Conservation (phyloP, 805 yeast genomes). For the Candida mattraensis region DNA sequence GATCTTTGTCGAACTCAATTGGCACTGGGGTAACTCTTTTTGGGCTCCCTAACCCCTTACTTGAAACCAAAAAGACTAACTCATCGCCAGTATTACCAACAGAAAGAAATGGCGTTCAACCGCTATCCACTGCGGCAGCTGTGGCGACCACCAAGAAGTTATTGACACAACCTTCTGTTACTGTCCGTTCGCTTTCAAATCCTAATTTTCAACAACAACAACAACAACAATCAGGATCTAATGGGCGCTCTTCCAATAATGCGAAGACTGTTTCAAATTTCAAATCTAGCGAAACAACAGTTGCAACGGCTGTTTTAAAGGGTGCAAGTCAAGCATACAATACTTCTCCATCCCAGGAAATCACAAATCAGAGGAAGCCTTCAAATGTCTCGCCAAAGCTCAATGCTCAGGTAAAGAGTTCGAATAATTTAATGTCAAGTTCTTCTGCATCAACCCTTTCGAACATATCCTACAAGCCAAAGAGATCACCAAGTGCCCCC, state of each 20-base stretch:
- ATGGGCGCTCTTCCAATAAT: too few species aligned
- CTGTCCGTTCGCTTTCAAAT: slow-evolving; percentile 7
- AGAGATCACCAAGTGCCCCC: slow-evolving; percentile 17
- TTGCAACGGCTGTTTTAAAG: neutral
- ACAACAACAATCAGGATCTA: too few species aligned
- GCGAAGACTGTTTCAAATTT: too few species aligned
- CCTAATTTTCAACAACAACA: too few species aligned
- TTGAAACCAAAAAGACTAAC: slow-evolving; percentile 15
- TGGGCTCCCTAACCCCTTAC: slow-evolving; percentile 23
- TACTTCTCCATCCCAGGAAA: neutral
- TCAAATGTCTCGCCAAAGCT: neutral
- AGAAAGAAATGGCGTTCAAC: slow-evolving; percentile 10
- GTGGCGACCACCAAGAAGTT: slow-evolving; percentile 22
- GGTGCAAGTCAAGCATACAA: neutral
- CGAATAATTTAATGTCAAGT: neutral
- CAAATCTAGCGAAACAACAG: neutral
- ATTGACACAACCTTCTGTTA: slow-evolving; percentile 14
- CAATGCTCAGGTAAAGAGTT: neutral
- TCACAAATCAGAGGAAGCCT: neutral
- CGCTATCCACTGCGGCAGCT: slow-evolving; percentile 24
- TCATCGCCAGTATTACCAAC: slow-evolving; percentile 21
- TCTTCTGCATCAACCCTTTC: slow-evolving; percentile 11
- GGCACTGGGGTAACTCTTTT: slow-evolving; percentile 16
- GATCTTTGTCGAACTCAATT: slow-evolving; percentile 7
- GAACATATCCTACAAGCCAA: slow-evolving; percentile 13